phyloP scores from a whole-genome alignment of 208 protist genomes.

The Acanthamoeba healyi region DNA sequence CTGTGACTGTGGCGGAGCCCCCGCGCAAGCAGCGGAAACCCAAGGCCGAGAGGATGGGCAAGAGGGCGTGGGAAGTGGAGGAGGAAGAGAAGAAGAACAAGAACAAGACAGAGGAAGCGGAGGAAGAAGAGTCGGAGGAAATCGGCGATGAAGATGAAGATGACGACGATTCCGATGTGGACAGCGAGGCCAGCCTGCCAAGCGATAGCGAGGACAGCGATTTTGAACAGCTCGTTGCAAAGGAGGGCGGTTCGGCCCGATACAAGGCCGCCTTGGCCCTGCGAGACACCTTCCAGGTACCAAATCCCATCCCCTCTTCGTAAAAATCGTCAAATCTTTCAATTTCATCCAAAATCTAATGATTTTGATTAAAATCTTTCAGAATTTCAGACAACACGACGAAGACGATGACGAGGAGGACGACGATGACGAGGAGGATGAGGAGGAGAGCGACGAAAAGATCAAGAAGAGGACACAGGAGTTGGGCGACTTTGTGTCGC shows the following conservation, averaged over 20 bases:
- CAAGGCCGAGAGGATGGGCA: neutral
- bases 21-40: neutral
- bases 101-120: neutral
- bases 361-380: neutral
- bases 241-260: conserved; percentile 6
- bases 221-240: neutral
- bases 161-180: neutral
- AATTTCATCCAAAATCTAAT: neutral
- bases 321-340: neutral
- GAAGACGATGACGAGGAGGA: neutral
- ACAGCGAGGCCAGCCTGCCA: conserved; percentile 14
- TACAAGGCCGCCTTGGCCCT: conserved; percentile 32
- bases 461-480: neutral
- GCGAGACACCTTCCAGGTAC: conserved; percentile 21
- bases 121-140: neutral
- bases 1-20: neutral
- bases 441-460: neutral
- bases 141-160: too few species aligned
- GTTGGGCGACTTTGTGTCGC: neutral
- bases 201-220: conserved; percentile 44
- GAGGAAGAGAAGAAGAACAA: neutral
- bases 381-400: conserved; percentile 5
- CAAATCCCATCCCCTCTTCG: neutral
- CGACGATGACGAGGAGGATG: conserved; percentile 9
- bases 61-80: neutral